phyloP scores from a whole-genome alignment of 768 basidiomycete species.

The Pleurotus giganteus region DNA sequence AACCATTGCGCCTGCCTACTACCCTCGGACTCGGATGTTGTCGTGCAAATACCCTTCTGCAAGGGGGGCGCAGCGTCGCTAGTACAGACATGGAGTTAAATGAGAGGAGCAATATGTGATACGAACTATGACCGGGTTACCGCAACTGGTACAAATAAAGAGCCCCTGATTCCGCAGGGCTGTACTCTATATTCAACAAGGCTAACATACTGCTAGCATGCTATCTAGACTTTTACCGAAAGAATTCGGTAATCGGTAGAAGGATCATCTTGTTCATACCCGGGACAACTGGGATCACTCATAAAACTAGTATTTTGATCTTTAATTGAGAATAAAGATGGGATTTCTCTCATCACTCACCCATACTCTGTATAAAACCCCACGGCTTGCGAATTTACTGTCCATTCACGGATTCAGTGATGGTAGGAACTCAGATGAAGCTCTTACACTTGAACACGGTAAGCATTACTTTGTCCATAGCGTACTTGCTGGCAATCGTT shows the following conservation, averaged over 20 bases:
- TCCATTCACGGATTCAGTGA: conserved; percentile 6
- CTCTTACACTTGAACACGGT: conserved; percentile 74
- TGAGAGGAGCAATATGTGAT: background rate
- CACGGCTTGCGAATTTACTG: conserved; percentile 45
- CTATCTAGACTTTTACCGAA: conserved; percentile 28
- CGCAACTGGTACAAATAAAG: conserved; percentile 10
- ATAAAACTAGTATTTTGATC: conserved; percentile 43
- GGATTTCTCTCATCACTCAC: conserved; percentile 32
- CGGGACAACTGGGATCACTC: conserved; percentile 53
- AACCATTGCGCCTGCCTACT: conserved; percentile 52
- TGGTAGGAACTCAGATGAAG: background rate
- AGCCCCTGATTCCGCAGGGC: conserved; percentile 3
- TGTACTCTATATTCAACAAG: background rate
- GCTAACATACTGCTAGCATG: no score
- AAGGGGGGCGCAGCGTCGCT: conserved; percentile 46
- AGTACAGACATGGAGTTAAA: conserved; percentile 40
- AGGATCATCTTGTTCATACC: conserved; percentile 26
- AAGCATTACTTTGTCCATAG: conserved; percentile 70
- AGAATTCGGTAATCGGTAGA: conserved; percentile 45
- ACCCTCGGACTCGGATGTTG: conserved; percentile 18
- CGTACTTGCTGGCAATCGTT: conserved; percentile 46
- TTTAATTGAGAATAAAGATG: background rate
- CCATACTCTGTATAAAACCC: conserved; percentile 55
- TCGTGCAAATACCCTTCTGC: conserved; percentile 30
- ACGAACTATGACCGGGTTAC: conserved; percentile 12